Evolutionary conservation across 148 eudicot genomes (phyloP).

Genomic region (Dianthus caryophyllus): DNA sequence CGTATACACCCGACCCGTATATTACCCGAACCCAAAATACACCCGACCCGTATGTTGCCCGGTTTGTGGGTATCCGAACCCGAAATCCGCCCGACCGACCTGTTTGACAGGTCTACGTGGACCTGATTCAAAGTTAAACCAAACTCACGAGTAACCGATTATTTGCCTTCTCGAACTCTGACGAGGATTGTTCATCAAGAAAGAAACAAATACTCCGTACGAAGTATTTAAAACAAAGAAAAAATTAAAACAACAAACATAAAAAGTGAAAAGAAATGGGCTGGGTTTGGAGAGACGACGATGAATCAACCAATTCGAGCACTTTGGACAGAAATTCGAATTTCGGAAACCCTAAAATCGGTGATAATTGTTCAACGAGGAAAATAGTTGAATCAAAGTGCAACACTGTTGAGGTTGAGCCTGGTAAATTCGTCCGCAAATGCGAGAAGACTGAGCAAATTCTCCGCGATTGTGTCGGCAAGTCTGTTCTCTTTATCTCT

Average conservation of each 20-base stretch:
- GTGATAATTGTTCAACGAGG: slow-evolving; percentile 48
- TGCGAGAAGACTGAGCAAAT: slow-evolving; percentile 76
- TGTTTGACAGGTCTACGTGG: no score
- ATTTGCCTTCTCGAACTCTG: no score
- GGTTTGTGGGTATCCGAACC: no score
- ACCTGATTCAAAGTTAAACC: no score
- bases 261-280: slow-evolving; percentile 41
- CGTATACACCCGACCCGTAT: no score
- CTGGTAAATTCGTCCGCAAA: slow-evolving; percentile 72
- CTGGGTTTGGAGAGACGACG: slow-evolving; percentile 68
- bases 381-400: slow-evolving; percentile 62
- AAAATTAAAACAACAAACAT: background rate
- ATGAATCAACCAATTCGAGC: background rate
- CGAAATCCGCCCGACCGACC: no score
- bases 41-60: no score
- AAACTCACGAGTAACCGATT: no score
- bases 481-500: slow-evolving; percentile 33
- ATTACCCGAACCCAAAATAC: no score
- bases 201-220: background rate
- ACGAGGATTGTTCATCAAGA: slow-evolving; percentile 18
- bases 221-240: no score
- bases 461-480: slow-evolving; percentile 74
- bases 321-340: slow-evolving; percentile 11
- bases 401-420: slow-evolving; percentile 82
- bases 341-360: slow-evolving; percentile 9